Evolutionary conservation across 2,329 filamentous ascomycete species (phyloP).

Genomic region (Penicillium sp.): DNA sequence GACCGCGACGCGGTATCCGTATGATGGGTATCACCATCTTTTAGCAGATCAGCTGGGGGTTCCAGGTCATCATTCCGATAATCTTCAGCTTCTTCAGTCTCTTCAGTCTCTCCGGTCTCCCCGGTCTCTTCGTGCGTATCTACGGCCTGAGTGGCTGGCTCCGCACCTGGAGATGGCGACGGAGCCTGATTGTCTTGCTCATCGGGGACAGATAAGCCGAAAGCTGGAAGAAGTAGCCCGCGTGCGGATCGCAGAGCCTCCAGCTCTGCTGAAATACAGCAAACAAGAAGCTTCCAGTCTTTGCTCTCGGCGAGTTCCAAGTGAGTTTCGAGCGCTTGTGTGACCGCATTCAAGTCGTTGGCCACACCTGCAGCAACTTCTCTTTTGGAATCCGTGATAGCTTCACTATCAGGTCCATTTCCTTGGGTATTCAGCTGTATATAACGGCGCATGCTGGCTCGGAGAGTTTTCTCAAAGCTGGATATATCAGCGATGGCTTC

Average conservation of each 20-base stretch:
- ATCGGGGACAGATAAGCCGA: constrained; percentile 32
- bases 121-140: constrained; percentile 23
- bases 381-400: constrained; percentile 23
- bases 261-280: constrained; percentile 65
- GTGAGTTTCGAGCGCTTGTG: constrained; percentile 53
- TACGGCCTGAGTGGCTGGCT: constrained; percentile 5
- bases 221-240: constrained; percentile 39
- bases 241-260: constrained; percentile 55
- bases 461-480: constrained; percentile 52
- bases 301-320: constrained; percentile 56
- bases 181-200: constrained; percentile 12
- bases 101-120: too few species aligned
- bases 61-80: constrained; percentile 38
- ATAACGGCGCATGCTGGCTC: constrained; percentile 37
- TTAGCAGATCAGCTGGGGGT: constrained; percentile 42
- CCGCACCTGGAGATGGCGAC: constrained; percentile 9
- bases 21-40: constrained; percentile 30
- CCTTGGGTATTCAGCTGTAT: constrained; percentile 29
- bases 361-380: constrained; percentile 40
- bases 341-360: constrained; percentile 52
- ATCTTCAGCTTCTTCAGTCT: too few species aligned
- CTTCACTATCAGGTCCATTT: constrained; percentile 9
- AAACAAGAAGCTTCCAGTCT: constrained; percentile 65
- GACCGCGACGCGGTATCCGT: constrained; percentile 29
- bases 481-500: constrained; percentile 57